These are phyloP conservation scores for Pulveroboletus sp. DNA, from an alignment of 768 basidiomycete species.

Conservation along the genomic window DNA sequence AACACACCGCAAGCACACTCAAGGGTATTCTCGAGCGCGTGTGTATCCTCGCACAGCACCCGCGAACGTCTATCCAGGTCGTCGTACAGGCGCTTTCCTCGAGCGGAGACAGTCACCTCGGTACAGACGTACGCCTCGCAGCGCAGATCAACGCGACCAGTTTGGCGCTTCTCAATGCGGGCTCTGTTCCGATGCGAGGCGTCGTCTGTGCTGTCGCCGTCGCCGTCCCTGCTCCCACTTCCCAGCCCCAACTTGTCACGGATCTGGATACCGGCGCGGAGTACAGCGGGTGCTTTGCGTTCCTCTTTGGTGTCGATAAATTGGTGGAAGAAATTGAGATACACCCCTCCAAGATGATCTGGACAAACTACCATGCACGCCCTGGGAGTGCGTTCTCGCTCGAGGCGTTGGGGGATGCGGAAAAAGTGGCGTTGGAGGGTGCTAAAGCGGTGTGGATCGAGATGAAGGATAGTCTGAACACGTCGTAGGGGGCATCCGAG, in stretches of 20 bases:
- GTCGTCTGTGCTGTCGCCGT: slow-evolving; percentile 70
- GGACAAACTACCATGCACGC: slow-evolving; percentile 20
- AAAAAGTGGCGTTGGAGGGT: slow-evolving; percentile 46
- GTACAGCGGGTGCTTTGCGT: slow-evolving; percentile 68
- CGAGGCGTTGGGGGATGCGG: slow-evolving; percentile 42
- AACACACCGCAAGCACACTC: slow-evolving; percentile 52
- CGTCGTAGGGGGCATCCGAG: too few relatives aligned
- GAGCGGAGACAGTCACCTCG: background rate
- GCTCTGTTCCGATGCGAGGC: slow-evolving; percentile 71
- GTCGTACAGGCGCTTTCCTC: slow-evolving; percentile 60
- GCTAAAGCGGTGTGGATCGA: slow-evolving; percentile 46
- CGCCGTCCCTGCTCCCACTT: slow-evolving; percentile 52
- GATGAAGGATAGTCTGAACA: slow-evolving; percentile 44
- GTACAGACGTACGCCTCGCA: slow-evolving; percentile 47
- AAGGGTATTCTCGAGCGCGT: slow-evolving; percentile 57
- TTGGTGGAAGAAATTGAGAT: too few relatives aligned
- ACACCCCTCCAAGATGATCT: slow-evolving; percentile 29
- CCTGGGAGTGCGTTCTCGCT: slow-evolving; percentile 35
- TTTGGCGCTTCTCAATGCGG: slow-evolving; percentile 65
- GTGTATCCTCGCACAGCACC: slow-evolving; percentile 64
- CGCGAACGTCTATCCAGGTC: slow-evolving; percentile 75
- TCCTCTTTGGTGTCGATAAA: slow-evolving; percentile 44
- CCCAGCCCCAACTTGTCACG: slow-evolving; percentile 37
- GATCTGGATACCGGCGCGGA: slow-evolving; percentile 41
- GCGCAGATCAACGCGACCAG: slow-evolving; percentile 70